These are phyloP conservation scores for Parathielavia appendiculata DNA, from an alignment of 495 filamentous ascomycete species.

Conservation along the genomic window DNA sequence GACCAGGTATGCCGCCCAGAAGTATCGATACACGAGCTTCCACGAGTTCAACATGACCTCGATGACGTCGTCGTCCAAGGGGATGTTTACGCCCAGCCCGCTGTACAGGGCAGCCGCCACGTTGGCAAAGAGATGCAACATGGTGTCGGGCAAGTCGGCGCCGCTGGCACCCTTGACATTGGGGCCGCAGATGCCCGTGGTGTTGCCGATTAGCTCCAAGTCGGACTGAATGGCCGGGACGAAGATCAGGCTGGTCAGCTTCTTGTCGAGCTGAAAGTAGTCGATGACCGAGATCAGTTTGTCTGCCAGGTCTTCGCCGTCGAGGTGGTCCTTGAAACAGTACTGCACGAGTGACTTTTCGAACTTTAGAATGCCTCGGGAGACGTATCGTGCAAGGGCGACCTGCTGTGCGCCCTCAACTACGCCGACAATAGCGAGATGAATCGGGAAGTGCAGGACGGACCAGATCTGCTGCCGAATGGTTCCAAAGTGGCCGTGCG, in stretches of 20 bases:
- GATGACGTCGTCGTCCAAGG: constrained; percentile 13
- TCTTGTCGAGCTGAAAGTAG: constrained; percentile 23
- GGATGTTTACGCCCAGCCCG: constrained; percentile 18
- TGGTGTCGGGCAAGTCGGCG: constrained; percentile 7
- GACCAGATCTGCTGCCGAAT: constrained; percentile 59
- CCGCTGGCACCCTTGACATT: not conserved
- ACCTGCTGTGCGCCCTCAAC: constrained; percentile 51
- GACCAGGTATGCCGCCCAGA: constrained; percentile 19
- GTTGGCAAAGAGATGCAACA: constrained; percentile 1
- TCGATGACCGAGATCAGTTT: constrained; percentile 10
- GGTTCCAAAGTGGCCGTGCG: constrained; percentile 47
- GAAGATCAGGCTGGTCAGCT: constrained; percentile 20
- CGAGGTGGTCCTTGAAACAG: constrained; percentile 28
- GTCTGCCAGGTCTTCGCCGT: constrained; percentile 22
- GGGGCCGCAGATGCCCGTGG: constrained; percentile 17
- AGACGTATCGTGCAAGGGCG: constrained; percentile 29
- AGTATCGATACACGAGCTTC: constrained; percentile 27
- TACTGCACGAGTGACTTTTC: constrained; percentile 13
- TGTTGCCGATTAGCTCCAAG: constrained; percentile 11
- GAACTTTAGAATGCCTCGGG: constrained; percentile 9
- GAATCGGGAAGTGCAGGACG: constrained; percentile 61
- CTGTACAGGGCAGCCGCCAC: constrained; percentile 18
- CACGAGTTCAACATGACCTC: constrained; percentile 22
- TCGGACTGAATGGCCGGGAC: constrained; percentile 6
- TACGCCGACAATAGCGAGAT: constrained; percentile 56